Base-by-base conservation (phyloP, 805 yeast genomes). In the Brettanomyces naardenensis region DNA sequence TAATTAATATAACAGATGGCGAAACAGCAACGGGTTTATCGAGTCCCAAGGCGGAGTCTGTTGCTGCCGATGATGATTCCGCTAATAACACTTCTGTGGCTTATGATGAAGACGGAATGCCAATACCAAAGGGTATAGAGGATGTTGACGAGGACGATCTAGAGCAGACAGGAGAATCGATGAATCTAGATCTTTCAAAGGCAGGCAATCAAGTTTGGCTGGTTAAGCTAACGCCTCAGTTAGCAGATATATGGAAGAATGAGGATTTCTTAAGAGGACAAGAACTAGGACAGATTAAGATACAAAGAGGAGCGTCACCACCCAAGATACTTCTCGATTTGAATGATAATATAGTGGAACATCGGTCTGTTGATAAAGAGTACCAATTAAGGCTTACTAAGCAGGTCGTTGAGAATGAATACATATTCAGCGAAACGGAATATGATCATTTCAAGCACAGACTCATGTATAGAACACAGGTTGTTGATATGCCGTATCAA, bases 381-480 rank as follows among this genome's bases (percentile, higher is more conserved):
- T 92, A 89, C 56, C 92, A 87, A 51, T 64, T 92, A 11, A 73
- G 78, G 39, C 66, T 92, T 53, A 73, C 84, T 19, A 87, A 87
- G 58, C 78, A 81, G 32, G 76, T 75, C 40, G 95, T 90, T 4
- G 77, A 78, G 39, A 92, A 90, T 54, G 86, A 92, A 43, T 92
- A 71, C 54, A 82, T 89, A 11, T 87, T 92, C 59, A 78, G 87
- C 23, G 98, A 90, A 62, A 80, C 85, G 52, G 89, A 88, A 54
- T 65, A 84, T 45, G 68, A 71, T 47, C 74, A 73, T 45, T 66
- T 85, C 48, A 69, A 72, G 49, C 72, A 73, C 45, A 76, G 73
- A 48, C 61, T 64, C 35, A 69, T 65, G 52, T 73, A 68, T 45
- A 56, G 66, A 38, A 71, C 77, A 3, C 75, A 71, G 51, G 65